phyloP scores from a whole-genome alignment of 495 filamentous ascomycete species.

The Clavariopsis aquatica region DNA sequence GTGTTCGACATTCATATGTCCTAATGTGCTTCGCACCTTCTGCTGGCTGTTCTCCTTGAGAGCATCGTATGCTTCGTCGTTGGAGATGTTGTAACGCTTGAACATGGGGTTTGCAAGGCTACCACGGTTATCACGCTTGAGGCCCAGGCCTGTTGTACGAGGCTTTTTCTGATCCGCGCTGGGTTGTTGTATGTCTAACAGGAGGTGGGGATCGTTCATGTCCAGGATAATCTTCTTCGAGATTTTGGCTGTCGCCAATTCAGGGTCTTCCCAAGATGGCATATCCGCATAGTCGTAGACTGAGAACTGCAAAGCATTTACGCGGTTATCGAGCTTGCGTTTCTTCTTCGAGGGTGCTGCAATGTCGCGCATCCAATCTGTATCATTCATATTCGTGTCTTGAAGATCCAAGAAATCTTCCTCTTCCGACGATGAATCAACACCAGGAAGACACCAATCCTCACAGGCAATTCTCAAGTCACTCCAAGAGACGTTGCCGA shows the following conservation, averaged over 20 bases:
- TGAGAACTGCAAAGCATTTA: slow-evolving; percentile 36
- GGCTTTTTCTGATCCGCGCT: slow-evolving; percentile 41
- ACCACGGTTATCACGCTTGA: slow-evolving; percentile 58
- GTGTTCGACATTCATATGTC: slow-evolving; percentile 84
- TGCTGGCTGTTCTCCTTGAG: slow-evolving; percentile 96
- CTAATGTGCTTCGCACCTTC: slow-evolving; percentile 88
- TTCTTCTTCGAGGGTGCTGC: slow-evolving; percentile 26
- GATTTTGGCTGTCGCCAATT: slow-evolving; percentile 62
- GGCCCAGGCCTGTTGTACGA: slow-evolving; percentile 45
- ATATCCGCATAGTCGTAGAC: slow-evolving; percentile 50
- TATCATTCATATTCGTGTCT: slow-evolving; percentile 17
- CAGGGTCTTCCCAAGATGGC: slow-evolving; percentile 62
- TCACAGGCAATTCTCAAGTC: slow-evolving; percentile 79
- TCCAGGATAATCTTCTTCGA: slow-evolving; percentile 80
- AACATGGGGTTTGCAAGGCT: slow-evolving; percentile 62
- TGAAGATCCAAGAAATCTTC: slow-evolving; percentile 9
- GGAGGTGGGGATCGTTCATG: slow-evolving; percentile 82
- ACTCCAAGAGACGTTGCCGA: slow-evolving; percentile 68
- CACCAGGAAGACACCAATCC: slow-evolving; percentile 63
- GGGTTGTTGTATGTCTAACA: slow-evolving; percentile 65
- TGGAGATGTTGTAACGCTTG: slow-evolving; percentile 89
- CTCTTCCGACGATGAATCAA: slow-evolving; percentile 27
- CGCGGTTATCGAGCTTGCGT: slow-evolving; percentile 12
- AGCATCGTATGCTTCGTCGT: slow-evolving; percentile 90
- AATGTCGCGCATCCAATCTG: slow-evolving; percentile 18